phyloP scores from a whole-genome alignment of 257 asterid species.

The Solanum clarkiae region DNA sequence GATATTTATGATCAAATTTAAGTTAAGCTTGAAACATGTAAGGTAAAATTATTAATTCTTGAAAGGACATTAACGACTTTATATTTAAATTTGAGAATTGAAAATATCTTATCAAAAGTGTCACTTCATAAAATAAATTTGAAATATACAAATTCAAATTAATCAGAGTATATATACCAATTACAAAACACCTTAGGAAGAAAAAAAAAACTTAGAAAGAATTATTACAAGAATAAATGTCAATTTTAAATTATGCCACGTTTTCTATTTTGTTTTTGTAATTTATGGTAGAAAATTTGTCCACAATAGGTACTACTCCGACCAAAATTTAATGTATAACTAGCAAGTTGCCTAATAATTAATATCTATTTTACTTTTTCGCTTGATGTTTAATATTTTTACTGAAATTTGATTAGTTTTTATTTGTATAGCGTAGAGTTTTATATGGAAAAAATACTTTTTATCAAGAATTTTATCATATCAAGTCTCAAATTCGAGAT shows the following conservation, averaged over 20 bases:
- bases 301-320: neutral
- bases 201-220: no score
- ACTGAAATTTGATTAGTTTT: no score
- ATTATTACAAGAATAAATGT: neutral
- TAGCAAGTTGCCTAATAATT: neutral
- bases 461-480: no score
- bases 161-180: neutral
- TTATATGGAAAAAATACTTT: rapidly evolving
- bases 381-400: no score
- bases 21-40: neutral
- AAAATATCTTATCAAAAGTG: neutral
- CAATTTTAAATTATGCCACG: neutral
- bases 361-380: no score
- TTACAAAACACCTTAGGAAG: neutral
- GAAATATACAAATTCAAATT: neutral
- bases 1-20: neutral
- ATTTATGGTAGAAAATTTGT: neutral
- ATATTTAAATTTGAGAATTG: neutral
- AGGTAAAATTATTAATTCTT: neutral
- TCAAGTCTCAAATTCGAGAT: no score
- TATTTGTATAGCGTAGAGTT: no score
- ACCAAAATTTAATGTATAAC: neutral
- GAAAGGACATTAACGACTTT: neutral
- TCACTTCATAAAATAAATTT: neutral
- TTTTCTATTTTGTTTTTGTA: neutral